Conservation (phyloP, 768 basidiomycete genomes). For the Boletus rubescentipes region DNA sequence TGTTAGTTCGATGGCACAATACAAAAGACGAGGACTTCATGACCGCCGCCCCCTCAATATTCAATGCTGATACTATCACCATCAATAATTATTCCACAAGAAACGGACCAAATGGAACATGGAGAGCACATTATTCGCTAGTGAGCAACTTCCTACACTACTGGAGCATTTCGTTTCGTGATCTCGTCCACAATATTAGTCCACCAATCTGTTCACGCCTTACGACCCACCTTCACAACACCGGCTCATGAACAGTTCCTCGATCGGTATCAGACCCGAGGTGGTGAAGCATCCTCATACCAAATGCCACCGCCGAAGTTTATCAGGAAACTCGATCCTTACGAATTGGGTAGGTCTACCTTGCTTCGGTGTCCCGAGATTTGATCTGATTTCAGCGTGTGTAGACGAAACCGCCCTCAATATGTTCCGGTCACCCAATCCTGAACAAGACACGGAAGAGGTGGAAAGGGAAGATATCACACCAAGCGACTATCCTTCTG, state of each 20-base stretch:
- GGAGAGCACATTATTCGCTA: not conserved
- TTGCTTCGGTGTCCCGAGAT: not conserved
- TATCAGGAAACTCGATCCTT: conserved; percentile 30
- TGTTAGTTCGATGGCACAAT: too few species aligned
- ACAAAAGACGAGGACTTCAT: too few species aligned
- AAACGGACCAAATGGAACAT: not conserved
- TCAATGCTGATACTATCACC: not conserved
- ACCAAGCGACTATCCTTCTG: not conserved
- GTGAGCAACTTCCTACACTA: conserved; percentile 1
- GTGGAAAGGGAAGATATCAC: not conserved
- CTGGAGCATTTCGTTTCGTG: not conserved
- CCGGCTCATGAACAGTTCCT: conserved; percentile 15
- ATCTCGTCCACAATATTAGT: conserved; percentile 1
- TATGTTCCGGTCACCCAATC: conserved; percentile 8
- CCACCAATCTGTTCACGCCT: conserved; percentile 18
- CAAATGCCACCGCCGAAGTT: conserved; percentile 11
- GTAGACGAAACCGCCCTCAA: conserved; percentile 27
- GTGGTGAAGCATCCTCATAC: not conserved
- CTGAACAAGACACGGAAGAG: conserved; percentile 1
- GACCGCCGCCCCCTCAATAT: not conserved
- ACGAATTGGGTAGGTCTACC: conserved; percentile 21
- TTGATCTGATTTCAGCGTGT: not conserved
- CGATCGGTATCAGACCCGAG: not conserved
- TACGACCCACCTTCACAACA: conserved; percentile 27
- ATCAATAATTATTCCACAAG: not conserved